Conservation (phyloP, 768 basidiomycete species). For the Coprinellus micaceus region DNA sequence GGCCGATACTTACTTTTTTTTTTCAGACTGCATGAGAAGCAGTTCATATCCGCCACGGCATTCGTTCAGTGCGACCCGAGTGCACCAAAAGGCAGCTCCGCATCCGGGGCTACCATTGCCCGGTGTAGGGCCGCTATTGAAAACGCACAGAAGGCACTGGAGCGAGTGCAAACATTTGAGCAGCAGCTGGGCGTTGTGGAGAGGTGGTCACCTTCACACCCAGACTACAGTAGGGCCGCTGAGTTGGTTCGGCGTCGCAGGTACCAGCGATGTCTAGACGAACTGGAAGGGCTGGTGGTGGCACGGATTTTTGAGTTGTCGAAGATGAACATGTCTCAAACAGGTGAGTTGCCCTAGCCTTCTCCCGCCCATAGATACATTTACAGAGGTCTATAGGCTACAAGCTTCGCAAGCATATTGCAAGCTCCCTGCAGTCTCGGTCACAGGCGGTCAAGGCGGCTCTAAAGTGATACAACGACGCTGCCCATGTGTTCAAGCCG, state of each 20-base stretch:
- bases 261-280: constrained; percentile 19
- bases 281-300: constrained; percentile 18
- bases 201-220: constrained; percentile 10
- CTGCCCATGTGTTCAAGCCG: constrained; percentile 16
- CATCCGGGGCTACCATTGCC: too few species aligned
- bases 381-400: constrained; percentile 19
- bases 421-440: constrained; percentile 17
- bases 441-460: constrained; percentile 23
- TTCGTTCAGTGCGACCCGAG: too few species aligned
- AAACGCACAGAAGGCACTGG: too few species aligned
- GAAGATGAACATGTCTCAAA: constrained; percentile 24
- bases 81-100: too few species aligned
- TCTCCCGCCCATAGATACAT: too few species aligned
- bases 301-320: constrained; percentile 22
- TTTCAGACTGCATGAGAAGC: not conserved
- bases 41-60: too few species aligned
- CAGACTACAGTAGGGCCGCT: constrained; percentile 8
- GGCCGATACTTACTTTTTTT: not conserved
- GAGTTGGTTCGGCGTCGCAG: not conserved
- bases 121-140: too few species aligned
- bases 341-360: constrained; percentile 16
- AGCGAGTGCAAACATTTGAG: constrained; percentile 6
- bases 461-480: constrained; percentile 21
- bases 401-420: constrained; percentile 25
- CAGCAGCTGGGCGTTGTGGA: constrained; percentile 8